These are phyloP conservation scores for Fusarium metavorans DNA, from an alignment of 2,329 filamentous ascomycete genomes.

Conservation along the genomic window DNA sequence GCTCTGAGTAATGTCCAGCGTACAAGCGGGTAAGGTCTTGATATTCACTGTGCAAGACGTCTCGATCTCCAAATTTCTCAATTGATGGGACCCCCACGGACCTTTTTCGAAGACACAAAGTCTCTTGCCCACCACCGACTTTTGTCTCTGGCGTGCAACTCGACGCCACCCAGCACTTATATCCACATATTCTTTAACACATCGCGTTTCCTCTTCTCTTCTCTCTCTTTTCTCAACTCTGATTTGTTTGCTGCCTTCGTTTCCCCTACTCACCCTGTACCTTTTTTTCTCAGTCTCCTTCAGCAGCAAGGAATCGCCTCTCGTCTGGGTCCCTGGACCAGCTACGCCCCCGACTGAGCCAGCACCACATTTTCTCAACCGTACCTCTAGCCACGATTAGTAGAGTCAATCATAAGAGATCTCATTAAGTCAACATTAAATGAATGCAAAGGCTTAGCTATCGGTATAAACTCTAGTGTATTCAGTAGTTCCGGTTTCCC, in stretches of 20 bases:
- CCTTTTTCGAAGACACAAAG: too few species aligned
- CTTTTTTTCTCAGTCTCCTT: background rate
- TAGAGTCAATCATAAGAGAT: background rate
- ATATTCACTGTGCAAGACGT: too few species aligned
- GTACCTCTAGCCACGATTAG: background rate
- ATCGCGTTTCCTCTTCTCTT: background rate
- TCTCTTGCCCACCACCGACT: too few species aligned
- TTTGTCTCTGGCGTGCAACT: too few species aligned
- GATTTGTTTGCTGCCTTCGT: rapidly evolving
- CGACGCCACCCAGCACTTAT: background rate
- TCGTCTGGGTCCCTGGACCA: background rate
- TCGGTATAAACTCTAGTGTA: background rate
- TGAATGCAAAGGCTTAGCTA: background rate
- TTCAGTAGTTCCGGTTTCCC: background rate
- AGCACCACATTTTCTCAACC: background rate
- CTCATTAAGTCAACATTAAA: background rate
- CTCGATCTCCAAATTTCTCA: too few species aligned
- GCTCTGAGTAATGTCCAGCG: too few species aligned
- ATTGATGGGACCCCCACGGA: too few species aligned
- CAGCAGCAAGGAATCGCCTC: background rate
- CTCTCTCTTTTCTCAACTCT: background rate
- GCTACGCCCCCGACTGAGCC: background rate
- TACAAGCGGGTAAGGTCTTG: too few species aligned
- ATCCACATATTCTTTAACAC: background rate
- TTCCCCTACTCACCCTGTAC: background rate